These are phyloP conservation scores for Trichosporon sp. DNA, from an alignment of 1,284 basidiomycete genomes.

Conservation along the genomic window DNA sequence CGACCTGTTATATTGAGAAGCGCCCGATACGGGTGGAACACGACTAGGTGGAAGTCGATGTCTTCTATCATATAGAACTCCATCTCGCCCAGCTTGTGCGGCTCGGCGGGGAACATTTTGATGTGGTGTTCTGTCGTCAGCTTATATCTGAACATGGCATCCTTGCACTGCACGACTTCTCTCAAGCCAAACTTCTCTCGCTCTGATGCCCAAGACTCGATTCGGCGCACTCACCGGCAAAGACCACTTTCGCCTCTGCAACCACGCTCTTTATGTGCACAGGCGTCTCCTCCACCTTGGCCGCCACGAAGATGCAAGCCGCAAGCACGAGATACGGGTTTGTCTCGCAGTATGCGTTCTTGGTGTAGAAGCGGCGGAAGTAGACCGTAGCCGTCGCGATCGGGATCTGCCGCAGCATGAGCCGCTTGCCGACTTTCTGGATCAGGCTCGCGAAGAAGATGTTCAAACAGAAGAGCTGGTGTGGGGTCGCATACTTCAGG, in stretches of 20 bases:
- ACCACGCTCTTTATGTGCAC: constrained; percentile 90
- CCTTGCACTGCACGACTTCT: no score
- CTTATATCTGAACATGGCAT: no score
- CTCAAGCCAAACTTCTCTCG: no score
- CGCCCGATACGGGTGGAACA: constrained; percentile 92
- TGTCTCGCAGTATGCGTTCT: constrained; percentile 87
- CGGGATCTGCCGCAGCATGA: constrained; percentile 77
- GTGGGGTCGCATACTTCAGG: constrained; percentile 66
- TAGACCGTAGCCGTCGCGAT: constrained; percentile 90
- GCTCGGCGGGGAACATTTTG: constrained; percentile 73
- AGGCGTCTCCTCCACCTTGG: constrained; percentile 93
- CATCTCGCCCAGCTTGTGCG: constrained; percentile 93
- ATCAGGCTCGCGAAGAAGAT: constrained; percentile 84
- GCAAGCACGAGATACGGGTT: constrained; percentile 88
- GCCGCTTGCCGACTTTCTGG: constrained; percentile 76
- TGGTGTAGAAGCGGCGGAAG: constrained; percentile 89
- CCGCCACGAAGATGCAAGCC: constrained; percentile 90
- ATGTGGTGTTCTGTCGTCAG: constrained; percentile 57
- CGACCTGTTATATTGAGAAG: constrained; percentile 66
- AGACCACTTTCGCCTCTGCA: constrained; percentile 71
- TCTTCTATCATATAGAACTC: constrained; percentile 97
- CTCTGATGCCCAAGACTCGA: no score
- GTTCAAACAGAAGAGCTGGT: constrained; percentile 67
- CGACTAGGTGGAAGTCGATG: constrained; percentile 85
- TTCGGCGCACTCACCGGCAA: constrained; percentile 65